These are phyloP conservation scores for Bolboschoenus planiculmis DNA, from an alignment of 176 grass and related monocot genomes.

Conservation along the genomic window DNA sequence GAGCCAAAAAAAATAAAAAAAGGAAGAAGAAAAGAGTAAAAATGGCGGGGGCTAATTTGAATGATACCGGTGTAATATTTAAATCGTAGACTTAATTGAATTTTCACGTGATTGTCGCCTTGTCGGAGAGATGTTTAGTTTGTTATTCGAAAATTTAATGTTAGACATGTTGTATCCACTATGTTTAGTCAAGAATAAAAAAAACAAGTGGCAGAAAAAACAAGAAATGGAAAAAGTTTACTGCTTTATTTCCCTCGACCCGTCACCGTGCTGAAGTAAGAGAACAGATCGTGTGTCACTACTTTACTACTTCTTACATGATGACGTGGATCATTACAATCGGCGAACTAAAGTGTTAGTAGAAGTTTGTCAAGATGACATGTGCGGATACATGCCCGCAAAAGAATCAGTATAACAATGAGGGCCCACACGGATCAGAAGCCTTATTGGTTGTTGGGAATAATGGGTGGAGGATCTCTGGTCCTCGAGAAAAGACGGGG, in stretches of 20 bases:
- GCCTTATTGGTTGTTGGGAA: background rate
- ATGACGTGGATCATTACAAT: background rate
- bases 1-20: background rate
- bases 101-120: background rate
- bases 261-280: background rate
- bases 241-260: slow-evolving; percentile 4
- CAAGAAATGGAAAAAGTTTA: background rate
- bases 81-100: background rate
- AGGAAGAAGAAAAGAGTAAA: background rate
- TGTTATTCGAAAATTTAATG: background rate
- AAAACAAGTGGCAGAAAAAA: slow-evolving; percentile 16
- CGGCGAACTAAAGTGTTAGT: background rate
- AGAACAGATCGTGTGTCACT: background rate
- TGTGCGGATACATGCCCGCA: background rate
- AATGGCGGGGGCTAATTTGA: background rate
- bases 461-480: background rate
- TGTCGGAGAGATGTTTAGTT: background rate
- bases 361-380: background rate
- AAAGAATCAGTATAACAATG: slow-evolving; percentile 3
- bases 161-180: background rate
- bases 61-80: background rate
- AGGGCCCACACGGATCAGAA: background rate
- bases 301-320: background rate
- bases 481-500: background rate
- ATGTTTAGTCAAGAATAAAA: slow-evolving; percentile 3